Conservation (phyloP, 345 rosid species). For the Xanthoceras sorbifolium region DNA sequence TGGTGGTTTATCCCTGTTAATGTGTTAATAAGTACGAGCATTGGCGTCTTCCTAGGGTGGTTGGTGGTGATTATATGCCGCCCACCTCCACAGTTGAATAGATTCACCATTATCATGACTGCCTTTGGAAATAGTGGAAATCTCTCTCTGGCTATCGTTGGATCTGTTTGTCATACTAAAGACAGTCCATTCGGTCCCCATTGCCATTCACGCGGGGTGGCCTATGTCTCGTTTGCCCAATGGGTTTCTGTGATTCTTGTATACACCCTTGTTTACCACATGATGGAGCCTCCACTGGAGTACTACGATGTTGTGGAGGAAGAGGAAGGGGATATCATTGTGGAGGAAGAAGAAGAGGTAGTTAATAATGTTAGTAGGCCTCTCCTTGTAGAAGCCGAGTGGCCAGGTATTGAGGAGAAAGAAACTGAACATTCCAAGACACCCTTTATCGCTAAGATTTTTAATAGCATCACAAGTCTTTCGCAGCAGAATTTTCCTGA, state of each 20-base stretch:
- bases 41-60: slow-evolving; percentile 68
- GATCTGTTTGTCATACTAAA: slow-evolving; percentile 74
- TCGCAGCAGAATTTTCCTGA: slow-evolving; percentile 60
- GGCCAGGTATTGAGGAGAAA: slow-evolving; percentile 95
- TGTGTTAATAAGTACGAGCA: slow-evolving; percentile 65
- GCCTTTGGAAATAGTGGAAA: slow-evolving; percentile 95
- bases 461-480: slow-evolving; percentile 50
- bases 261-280: slow-evolving; percentile 95
- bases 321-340: slow-evolving; percentile 55
- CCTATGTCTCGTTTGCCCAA: slow-evolving; percentile 87
- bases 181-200: slow-evolving; percentile 59
- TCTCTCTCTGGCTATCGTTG: slow-evolving; percentile 78
- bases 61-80: slow-evolving; percentile 73
- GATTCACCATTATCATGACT: slow-evolving; percentile 86
- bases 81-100: slow-evolving; percentile 75
- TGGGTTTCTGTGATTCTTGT: slow-evolving; percentile 97
- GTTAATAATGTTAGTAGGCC: slow-evolving; percentile 58
- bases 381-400: slow-evolving; percentile 86
- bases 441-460: slow-evolving; percentile 74
- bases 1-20: slow-evolving; percentile 98
- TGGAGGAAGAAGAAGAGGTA: slow-evolving; percentile 35
- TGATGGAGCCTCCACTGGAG: slow-evolving; percentile 95
- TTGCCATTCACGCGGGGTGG: slow-evolving; percentile 76
- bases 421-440: slow-evolving; percentile 84
- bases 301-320: slow-evolving; percentile 82